Conservation (phyloP, 495 filamentous ascomycete genomes). For the Cenococcum geophilum region DNA sequence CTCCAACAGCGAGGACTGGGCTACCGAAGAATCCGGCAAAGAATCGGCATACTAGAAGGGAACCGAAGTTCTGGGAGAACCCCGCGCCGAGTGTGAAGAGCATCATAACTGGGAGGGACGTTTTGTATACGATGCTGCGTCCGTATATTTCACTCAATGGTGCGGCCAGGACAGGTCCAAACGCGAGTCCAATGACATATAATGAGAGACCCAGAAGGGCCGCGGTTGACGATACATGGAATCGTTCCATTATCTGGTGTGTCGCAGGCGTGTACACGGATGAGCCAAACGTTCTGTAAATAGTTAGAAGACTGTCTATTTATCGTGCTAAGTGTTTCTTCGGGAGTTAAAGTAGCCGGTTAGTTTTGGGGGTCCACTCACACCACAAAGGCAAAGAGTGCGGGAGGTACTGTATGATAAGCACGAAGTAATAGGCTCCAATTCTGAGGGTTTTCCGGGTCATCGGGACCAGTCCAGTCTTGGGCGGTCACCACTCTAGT, state of each 20-base stretch:
- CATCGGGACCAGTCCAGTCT: constrained; percentile 12
- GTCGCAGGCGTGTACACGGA: constrained; percentile 36
- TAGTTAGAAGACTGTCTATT: not conserved
- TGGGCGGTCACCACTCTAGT: constrained; percentile 2
- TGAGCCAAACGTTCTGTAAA: constrained; percentile 30
- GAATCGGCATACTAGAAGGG: constrained; percentile 53
- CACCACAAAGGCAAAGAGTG: constrained; percentile 33
- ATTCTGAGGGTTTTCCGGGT: constrained; percentile 41
- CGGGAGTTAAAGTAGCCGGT: no score
- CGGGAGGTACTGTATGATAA: constrained; percentile 31
- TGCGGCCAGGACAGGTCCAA: constrained; percentile 36
- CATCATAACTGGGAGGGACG: constrained; percentile 46
- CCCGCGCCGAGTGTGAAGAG: constrained; percentile 60
- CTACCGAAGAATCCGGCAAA: constrained; percentile 55
- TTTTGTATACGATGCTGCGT: constrained; percentile 33
- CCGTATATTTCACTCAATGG: constrained; percentile 37
- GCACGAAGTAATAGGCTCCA: constrained; percentile 34
- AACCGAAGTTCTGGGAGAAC: constrained; percentile 50
- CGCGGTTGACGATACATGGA: constrained; percentile 32
- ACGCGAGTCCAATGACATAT: constrained; percentile 36
- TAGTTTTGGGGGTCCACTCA: no score
- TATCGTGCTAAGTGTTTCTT: not conserved
- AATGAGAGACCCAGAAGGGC: constrained; percentile 34
- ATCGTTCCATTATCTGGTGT: constrained; percentile 28
- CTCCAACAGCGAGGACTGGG: constrained; percentile 51